Evolutionary conservation across 345 rosid genomes (phyloP).

Genomic region (Corchorus capsularis): DNA sequence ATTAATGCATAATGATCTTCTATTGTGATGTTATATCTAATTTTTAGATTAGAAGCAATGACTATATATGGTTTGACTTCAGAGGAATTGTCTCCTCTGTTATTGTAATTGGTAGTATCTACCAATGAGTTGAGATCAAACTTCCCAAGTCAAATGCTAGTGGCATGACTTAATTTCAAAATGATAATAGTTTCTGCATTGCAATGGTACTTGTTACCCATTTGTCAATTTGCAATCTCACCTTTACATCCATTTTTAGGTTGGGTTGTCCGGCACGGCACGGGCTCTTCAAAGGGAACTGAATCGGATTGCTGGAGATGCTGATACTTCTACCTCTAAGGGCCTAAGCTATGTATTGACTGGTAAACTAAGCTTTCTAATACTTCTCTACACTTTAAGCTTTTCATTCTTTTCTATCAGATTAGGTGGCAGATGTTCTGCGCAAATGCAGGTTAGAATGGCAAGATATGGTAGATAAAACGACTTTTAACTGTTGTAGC

Average conservation of each 20-base stretch:
- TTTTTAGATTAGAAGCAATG: background rate
- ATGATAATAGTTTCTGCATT: background rate
- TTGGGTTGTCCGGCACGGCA: constrained; percentile 85
- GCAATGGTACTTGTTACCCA: background rate
- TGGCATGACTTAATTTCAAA: background rate
- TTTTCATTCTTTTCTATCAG: too few relatives aligned
- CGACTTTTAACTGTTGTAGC: background rate
- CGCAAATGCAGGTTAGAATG: too few relatives aligned
- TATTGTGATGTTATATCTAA: background rate
- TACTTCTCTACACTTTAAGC: too few relatives aligned
- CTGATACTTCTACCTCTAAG: constrained; percentile 87
- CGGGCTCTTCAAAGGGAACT: constrained; percentile 80
- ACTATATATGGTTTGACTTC: background rate
- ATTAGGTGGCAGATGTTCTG: too few relatives aligned
- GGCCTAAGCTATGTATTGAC: constrained; percentile 84
- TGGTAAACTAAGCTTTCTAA: constrained; percentile 55
- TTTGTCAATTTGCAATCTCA: constrained; percentile 1
- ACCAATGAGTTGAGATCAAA: background rate
- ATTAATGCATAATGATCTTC: background rate
- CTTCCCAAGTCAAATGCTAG: background rate
- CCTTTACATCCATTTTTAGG: constrained; percentile 38
- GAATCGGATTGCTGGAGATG: constrained; percentile 74
- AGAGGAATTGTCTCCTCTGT: background rate
- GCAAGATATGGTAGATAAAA: too few relatives aligned
- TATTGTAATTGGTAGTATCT: background rate